Percentiles rank a stretch among this genome's conserved stretches.
These are phyloP conservation scores for Fraxinus pennsylvanica DNA, from an alignment of 257 asterid species.

Conservation along the genomic window DNA sequence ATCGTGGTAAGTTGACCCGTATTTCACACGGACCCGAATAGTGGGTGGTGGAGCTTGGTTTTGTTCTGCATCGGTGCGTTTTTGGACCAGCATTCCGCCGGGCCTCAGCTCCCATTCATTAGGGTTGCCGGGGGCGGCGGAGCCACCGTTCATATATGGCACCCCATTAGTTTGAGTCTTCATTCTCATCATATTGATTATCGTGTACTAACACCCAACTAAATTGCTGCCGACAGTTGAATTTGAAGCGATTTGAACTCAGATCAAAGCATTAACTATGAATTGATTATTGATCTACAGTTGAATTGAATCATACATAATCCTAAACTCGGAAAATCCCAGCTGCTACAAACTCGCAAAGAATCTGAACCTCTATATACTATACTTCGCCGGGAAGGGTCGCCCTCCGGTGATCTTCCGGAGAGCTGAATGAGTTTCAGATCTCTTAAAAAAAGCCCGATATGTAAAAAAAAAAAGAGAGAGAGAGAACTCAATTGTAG, in stretches of 20 bases:
- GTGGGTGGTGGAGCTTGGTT: conserved; percentile 37
- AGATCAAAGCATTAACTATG: background rate
- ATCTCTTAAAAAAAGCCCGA: conserved; percentile 25
- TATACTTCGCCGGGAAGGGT: conserved; percentile 19
- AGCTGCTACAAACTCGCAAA: conserved; percentile 4
- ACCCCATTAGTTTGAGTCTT: conserved; percentile 40
- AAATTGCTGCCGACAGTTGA: conserved; percentile 36
- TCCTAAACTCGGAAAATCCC: conserved; percentile 23
- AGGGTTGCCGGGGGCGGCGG: background rate
- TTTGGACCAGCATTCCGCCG: conserved; percentile 69
- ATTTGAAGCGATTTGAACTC: conserved; percentile 14
- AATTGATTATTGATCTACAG: background rate
- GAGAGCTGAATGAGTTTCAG: conserved; percentile 21
- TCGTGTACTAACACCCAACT: conserved; percentile 11
- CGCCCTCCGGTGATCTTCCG: conserved; percentile 25
- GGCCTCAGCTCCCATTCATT: conserved; percentile 57
- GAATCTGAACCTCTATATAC: background rate
- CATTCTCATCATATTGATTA: conserved; percentile 65
- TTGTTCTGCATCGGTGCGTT: conserved; percentile 48
- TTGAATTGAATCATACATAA: background rate
- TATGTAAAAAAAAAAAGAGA: background rate
- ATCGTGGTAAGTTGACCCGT: conserved; percentile 42
- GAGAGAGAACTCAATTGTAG: conserved; percentile 14
- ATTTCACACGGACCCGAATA: conserved; percentile 49
- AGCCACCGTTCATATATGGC: conserved; percentile 26